Percentiles rank a stretch among this genome's conserved stretches.
Conservation (phyloP, 148 eudicot species). For the Nepenthes gracilis region DNA sequence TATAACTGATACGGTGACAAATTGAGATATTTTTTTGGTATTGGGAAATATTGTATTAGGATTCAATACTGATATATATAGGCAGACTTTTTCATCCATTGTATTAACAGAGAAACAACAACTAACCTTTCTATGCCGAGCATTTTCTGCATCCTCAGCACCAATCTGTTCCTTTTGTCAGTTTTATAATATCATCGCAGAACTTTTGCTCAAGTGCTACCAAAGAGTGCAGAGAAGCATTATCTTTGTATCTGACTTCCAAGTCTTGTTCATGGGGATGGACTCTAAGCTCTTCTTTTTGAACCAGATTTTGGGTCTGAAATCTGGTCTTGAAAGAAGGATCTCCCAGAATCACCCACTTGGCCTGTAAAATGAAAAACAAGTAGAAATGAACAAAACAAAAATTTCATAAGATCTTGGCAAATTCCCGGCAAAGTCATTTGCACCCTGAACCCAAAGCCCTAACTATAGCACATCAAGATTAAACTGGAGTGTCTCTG, state of each 20-base stretch:
- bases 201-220: conserved; percentile 47
- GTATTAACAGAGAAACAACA: not conserved
- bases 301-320: conserved; percentile 20
- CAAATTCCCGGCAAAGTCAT: not conserved
- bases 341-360: conserved; percentile 12
- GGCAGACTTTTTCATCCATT: too few relatives aligned
- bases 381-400: too few relatives aligned
- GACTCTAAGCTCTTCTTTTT: conserved; percentile 23
- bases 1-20: too few relatives aligned
- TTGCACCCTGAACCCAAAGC: too few relatives aligned
- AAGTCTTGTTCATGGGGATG: conserved; percentile 40
- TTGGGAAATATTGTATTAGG: too few relatives aligned
- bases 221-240: conserved; percentile 19
- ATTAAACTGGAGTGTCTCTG: too few relatives aligned
- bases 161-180: conserved; percentile 41
- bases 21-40: too few relatives aligned
- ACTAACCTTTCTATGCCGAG: conserved; percentile 58
- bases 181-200: conserved; percentile 27
- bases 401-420: not conserved
- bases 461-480: too few relatives aligned
- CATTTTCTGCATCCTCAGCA: conserved; percentile 50
- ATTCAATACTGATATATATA: too few relatives aligned
- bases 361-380: too few relatives aligned
- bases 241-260: conserved; percentile 48
- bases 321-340: conserved; percentile 23